phyloP scores from a whole-genome alignment of 2,329 filamentous ascomycete species.

The Trichoderma semiorbis region DNA sequence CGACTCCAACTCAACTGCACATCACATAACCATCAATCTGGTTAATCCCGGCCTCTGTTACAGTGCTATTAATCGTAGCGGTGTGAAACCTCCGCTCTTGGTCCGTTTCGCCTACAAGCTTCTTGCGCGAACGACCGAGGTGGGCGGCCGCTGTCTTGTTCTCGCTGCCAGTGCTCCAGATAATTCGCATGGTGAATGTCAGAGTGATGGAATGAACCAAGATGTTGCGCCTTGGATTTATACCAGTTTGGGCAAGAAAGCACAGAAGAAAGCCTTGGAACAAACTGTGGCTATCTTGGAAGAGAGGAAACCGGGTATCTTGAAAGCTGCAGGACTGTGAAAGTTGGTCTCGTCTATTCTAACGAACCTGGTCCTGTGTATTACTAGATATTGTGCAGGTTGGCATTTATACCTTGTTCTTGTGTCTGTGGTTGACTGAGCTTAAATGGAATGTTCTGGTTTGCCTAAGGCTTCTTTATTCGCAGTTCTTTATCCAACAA shows the following conservation, averaged over 20 bases:
- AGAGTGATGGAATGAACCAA: neutral
- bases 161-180: neutral
- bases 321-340: neutral
- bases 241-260: neutral
- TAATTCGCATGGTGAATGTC: neutral
- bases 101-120: neutral
- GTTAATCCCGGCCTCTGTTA: neutral
- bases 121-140: neutral
- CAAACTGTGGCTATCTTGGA: neutral
- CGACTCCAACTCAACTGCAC: accelerated
- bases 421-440: neutral
- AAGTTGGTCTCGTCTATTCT: neutral
- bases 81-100: neutral
- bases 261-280: neutral
- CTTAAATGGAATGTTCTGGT: too few species aligned
- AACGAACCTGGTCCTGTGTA: neutral
- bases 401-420: neutral
- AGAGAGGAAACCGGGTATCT: neutral
- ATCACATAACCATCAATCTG: neutral
- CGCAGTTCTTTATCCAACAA: accelerated
- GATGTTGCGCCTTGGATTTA: neutral
- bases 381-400: neutral
- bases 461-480: neutral
- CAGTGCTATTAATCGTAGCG: neutral
- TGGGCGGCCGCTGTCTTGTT: neutral